Base-by-base conservation (phyloP, 2,329 filamentous ascomycete species). In the Teratosphaeria destructans region DNA sequence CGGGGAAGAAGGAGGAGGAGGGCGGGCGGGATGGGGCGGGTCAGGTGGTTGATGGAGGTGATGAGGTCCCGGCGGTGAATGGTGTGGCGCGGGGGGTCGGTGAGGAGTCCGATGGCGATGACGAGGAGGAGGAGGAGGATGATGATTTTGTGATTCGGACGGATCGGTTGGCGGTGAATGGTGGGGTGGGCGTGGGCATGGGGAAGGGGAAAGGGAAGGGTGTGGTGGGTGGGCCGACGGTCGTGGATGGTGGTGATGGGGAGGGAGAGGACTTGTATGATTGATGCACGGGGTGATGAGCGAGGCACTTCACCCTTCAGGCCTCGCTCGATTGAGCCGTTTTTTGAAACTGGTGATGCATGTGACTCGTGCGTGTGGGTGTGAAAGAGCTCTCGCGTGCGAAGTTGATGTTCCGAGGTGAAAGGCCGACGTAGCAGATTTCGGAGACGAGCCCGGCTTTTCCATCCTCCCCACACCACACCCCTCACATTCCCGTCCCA, bases 241-340 rank as follows among this genome's bases (percentile, higher is more conserved):
- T 69, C 55, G 73, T 73, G 58, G 71, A 71, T 3, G 73, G 74
- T 3, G 73, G 74, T 1, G 73, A 75, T 59, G 73, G 69, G 26
- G 73, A 70, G 37, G 70, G 70, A 52, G 74, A 74, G 63, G 77
- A 78, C 54, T 62, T 80, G 70, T 80, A 80, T 63, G 68, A 72
- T 56, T 73, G 63, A 69, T 49, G n/a, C 16, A 19, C 19, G 23
- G 7, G 29, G 29, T 32, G 29, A 32, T 32, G 29, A 32, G 29
- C 29, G 29, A 7, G 7, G 29, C 29, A 32, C 29, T 32, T 32
- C 29, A 32, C 29, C 2, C 29, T 32, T 32, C 29, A 32, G 29
- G 29, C 29, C 3, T 32, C 29, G 29, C 3, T 19, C 19, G 19
- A 19, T 19, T 19, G 19, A 19, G 19, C 19, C 19, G 19, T 1